A percentile compares a stretch with the other conserved stretches of the same genome.
These are phyloP conservation scores for Trichosporon faecale DNA, from an alignment of 1,284 basidiomycete species.

Conservation along the genomic window DNA sequence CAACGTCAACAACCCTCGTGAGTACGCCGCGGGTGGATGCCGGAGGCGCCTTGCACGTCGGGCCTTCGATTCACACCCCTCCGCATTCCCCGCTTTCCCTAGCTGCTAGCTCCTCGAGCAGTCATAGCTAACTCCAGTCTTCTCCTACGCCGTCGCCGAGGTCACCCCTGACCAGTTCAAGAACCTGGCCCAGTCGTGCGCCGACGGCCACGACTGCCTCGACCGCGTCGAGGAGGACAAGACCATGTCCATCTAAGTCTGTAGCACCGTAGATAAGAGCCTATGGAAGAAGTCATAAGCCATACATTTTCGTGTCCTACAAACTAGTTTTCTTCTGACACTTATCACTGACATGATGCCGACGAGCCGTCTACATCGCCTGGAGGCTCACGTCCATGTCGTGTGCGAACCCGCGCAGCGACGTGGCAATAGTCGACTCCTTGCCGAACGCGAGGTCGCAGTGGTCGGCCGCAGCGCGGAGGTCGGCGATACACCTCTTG, in stretches of 20 bases:
- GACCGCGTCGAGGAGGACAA: slow-evolving; percentile 8
- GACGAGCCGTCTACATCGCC: neutral
- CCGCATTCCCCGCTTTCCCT: too few relatives aligned
- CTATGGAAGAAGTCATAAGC: neutral
- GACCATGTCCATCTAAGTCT: neutral
- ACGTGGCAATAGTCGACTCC: neutral
- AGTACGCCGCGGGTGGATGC: too few relatives aligned
- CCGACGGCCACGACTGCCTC: neutral
- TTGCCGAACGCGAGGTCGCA: slow-evolving; percentile 6
- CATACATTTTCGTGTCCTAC: too few relatives aligned
- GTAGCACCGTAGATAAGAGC: neutral
- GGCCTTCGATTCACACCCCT: neutral
- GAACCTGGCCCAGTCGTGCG: neutral
- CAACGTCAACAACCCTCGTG: slow-evolving; percentile 9
- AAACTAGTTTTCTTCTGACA: too few relatives aligned
- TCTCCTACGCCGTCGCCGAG: slow-evolving; percentile 2
- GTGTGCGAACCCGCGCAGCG: neutral
- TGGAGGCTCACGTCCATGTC: neutral
- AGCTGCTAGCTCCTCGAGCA: too few relatives aligned
- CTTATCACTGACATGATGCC: too few relatives aligned
- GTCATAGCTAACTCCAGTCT: neutral
- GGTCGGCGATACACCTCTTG: neutral
- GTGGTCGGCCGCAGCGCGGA: neutral
- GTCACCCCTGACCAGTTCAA: neutral
- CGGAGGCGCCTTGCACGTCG: neutral